Evolutionary conservation across 352 stramenopile genomes (phyloP).

Genomic region (Phytophthora tubulina): DNA sequence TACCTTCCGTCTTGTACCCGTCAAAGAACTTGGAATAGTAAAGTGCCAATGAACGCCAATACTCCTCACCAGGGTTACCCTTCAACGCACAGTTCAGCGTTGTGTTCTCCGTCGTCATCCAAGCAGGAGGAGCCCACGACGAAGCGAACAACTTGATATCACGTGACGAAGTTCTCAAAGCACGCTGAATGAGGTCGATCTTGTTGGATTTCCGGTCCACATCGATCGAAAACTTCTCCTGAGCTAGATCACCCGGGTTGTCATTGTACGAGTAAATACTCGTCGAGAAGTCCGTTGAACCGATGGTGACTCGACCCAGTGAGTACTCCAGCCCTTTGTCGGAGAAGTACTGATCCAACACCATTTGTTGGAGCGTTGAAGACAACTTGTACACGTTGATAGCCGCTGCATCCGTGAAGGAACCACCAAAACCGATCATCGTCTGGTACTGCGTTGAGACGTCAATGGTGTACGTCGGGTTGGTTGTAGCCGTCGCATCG

Average conservation of each 20-base stretch:
- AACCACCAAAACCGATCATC: slow-evolving; percentile 91
- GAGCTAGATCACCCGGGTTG: slow-evolving; percentile 67
- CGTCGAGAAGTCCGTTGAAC: slow-evolving; percentile 90
- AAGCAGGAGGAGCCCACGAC: slow-evolving; percentile 86
- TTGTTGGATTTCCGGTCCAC: slow-evolving; percentile 74
- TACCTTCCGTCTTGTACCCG: slow-evolving; percentile 80
- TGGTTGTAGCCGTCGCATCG: slow-evolving; percentile 31
- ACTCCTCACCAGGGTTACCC: slow-evolving; percentile 64
- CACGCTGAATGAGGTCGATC: slow-evolving; percentile 82
- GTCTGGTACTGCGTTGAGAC: slow-evolving; percentile 67
- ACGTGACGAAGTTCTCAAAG: slow-evolving; percentile 49
- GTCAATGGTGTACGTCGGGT: slow-evolving; percentile 61
- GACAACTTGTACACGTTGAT: slow-evolving; percentile 90
- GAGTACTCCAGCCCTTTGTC: slow-evolving; percentile 83
- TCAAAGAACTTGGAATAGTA: slow-evolving; percentile 91
- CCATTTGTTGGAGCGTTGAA: slow-evolving; percentile 75
- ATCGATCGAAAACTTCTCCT: slow-evolving; percentile 82
- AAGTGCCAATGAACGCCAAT: slow-evolving; percentile 81
- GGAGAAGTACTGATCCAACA: slow-evolving; percentile 91
- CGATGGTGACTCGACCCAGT: slow-evolving; percentile 92
- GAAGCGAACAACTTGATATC: slow-evolving; percentile 82
- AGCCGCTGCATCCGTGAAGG: slow-evolving; percentile 92
- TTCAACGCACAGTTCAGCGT: slow-evolving; percentile 67
- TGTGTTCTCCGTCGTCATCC: slow-evolving; percentile 85
- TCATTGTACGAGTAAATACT: slow-evolving; percentile 91